A percentile compares a stretch with the other conserved stretches of the same genome.
Conservation (phyloP, 2,329 filamentous ascomycete genomes). For the Claviceps sorghi region DNA sequence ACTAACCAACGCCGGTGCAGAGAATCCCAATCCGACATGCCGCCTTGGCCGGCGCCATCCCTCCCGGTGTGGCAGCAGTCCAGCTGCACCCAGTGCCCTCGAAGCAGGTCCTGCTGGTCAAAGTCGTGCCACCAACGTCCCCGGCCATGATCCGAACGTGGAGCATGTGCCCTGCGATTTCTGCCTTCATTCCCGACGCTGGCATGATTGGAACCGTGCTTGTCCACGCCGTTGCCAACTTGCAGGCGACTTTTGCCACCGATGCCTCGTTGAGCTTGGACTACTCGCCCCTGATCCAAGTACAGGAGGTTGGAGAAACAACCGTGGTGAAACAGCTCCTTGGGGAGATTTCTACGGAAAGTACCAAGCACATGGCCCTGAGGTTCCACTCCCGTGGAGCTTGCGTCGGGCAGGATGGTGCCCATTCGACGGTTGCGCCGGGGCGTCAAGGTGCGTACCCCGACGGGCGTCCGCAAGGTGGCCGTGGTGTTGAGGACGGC, state of each 20-base stretch:
- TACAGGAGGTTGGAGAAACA: conserved; percentile 17
- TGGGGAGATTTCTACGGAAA: background rate
- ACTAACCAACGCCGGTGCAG: background rate
- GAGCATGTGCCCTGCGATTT: conserved; percentile 41
- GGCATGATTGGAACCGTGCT: conserved; percentile 51
- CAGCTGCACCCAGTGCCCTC: background rate
- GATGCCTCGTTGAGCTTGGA: conserved; percentile 28
- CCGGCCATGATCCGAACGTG: conserved; percentile 7
- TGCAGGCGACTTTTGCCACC: conserved; percentile 43
- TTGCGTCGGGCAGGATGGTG: conserved; percentile 26
- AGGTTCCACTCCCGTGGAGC: conserved; percentile 20
- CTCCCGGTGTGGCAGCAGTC: background rate
- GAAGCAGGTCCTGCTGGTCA: background rate
- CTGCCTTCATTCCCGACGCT: conserved; percentile 44
- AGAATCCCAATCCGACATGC: background rate
- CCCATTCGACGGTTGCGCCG: conserved; percentile 28
- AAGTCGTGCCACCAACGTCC: background rate
- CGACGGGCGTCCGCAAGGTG: conserved; percentile 32
- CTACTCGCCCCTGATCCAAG: conserved; percentile 20
- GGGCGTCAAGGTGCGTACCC: conserved; percentile 36
- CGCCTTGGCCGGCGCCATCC: background rate
- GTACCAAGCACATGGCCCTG: background rate
- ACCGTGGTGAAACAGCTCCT: background rate
- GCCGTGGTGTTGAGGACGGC: conserved; percentile 35
- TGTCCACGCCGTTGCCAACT: conserved; percentile 45